Evolutionary conservation across 1,284 basidiomycete genomes (phyloP).

Genomic region (Ceratobasidium sp.): DNA sequence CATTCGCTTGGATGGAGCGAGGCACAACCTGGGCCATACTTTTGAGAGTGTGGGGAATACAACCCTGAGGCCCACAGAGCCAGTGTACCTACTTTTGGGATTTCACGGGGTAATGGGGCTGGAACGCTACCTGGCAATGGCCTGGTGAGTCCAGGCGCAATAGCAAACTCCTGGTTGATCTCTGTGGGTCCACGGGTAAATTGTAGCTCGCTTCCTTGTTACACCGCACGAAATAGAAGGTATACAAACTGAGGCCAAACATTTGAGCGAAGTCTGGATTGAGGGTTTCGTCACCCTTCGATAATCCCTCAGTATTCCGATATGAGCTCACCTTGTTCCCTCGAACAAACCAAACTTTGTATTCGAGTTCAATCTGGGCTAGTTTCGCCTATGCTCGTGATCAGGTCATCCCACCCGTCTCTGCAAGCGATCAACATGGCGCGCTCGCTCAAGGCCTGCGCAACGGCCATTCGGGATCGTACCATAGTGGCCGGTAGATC

Average conservation of each 20-base stretch:
- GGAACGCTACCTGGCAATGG: neutral
- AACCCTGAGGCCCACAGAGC: no score
- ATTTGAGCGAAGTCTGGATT: conserved; percentile 19
- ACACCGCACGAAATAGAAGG: conserved; percentile 2
- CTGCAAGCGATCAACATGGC: conserved; percentile 21
- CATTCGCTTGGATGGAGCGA: neutral
- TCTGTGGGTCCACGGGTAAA: conserved; percentile 10
- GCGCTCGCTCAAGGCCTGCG: conserved; percentile 43
- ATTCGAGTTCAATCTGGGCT: neutral
- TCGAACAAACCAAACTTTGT: neutral
- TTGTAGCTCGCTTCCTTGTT: conserved; percentile 17
- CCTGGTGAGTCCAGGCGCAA: conserved; percentile 13
- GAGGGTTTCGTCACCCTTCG: conserved; percentile 17
- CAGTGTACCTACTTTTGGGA: neutral
- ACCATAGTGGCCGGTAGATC: conserved; percentile 12
- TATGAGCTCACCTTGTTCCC: conserved; percentile 27
- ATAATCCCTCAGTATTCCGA: conserved; percentile 12
- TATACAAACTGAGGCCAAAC: conserved; percentile 1
- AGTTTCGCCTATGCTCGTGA: neutral
- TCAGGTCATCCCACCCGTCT: conserved; percentile 23
- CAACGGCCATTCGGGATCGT: conserved; percentile 41
- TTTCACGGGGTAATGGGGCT: conserved; percentile 5
- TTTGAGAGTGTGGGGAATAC: no score
- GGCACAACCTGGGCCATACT: no score
- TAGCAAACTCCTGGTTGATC: conserved; percentile 8